phyloP scores from a whole-genome alignment of 371 early-diverging fungal species.

The Rhizopus arrhizus region DNA sequence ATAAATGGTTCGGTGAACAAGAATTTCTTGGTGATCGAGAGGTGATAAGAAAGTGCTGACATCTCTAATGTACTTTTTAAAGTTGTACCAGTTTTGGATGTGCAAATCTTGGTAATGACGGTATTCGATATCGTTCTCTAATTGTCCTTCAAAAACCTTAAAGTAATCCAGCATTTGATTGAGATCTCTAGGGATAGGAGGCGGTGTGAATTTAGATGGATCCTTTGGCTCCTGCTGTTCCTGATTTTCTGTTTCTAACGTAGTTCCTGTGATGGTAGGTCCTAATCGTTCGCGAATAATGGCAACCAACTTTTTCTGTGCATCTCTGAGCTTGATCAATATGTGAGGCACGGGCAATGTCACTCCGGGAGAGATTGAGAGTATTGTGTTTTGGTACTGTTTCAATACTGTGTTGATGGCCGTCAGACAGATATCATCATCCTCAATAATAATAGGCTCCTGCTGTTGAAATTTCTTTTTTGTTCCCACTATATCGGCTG shows the following conservation, averaged over 20 bases:
- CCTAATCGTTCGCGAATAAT: conserved; percentile 28
- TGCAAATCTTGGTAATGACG: conserved; percentile 58
- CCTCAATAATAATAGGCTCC: conserved; percentile 25
- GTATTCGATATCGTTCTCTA: conserved; percentile 48
- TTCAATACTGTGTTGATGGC: conserved; percentile 36
- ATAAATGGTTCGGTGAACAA: conserved; percentile 45
- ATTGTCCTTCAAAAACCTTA: conserved; percentile 30
- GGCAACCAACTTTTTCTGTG: conserved; percentile 31
- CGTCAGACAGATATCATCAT: conserved; percentile 38
- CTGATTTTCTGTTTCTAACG: background rate
- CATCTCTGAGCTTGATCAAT: conserved; percentile 64
- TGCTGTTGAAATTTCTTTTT: conserved; percentile 24
- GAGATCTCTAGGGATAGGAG: conserved; percentile 27
- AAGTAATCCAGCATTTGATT: conserved; percentile 31
- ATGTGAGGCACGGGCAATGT: conserved; percentile 82
- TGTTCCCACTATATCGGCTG: conserved; percentile 12
- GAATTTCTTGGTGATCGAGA: conserved; percentile 68
- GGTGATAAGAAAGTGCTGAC: conserved; percentile 62
- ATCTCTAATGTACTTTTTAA: conserved; percentile 56
- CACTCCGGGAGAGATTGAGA: conserved; percentile 85
- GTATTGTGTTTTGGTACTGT: conserved; percentile 63
- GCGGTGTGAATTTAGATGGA: conserved; percentile 8
- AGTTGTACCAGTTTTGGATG: conserved; percentile 50
- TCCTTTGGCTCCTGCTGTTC: background rate
- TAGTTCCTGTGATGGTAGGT: conserved; percentile 11